Conservation (phyloP, 2,329 filamentous ascomycete species). For the Amauroascus niger region DNA sequence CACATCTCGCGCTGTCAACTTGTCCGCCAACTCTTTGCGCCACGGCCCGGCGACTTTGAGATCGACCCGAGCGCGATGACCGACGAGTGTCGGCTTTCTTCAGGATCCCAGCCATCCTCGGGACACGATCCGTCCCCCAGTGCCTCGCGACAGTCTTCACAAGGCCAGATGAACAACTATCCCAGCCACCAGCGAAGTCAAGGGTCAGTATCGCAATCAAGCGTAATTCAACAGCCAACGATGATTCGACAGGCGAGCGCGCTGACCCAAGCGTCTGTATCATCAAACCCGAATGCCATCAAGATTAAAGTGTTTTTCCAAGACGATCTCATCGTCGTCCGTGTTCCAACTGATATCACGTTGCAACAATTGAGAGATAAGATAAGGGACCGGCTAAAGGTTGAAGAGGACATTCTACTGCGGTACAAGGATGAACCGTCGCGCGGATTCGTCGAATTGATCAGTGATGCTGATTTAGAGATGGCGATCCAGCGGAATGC, state of each 20-base stretch:
- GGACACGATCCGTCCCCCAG: constrained; percentile 51
- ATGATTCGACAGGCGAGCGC: constrained; percentile 46
- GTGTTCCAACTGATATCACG: constrained; percentile 70
- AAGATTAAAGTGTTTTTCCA: constrained; percentile 96
- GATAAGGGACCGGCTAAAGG: constrained; percentile 71
- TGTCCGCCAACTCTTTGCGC: constrained; percentile 83
- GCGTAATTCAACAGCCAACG: constrained; percentile 20
- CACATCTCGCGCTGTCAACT: constrained; percentile 78
- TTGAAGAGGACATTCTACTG: constrained; percentile 65
- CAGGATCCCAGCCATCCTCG: constrained; percentile 58
- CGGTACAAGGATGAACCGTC: constrained; percentile 79
- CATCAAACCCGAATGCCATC: constrained; percentile 47
- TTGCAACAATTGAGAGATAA: constrained; percentile 73
- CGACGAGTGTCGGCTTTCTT: constrained; percentile 62
- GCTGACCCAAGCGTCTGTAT: constrained; percentile 37
- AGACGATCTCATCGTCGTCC: constrained; percentile 82
- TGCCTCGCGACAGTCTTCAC: constrained; percentile 56
- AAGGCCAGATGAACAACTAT: constrained; percentile 52
- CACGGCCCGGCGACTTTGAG: constrained; percentile 84
- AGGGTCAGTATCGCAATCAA: constrained; percentile 24
- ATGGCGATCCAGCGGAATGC: constrained; percentile 72
- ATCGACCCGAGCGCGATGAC: constrained; percentile 52
- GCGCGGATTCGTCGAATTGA: constrained; percentile 61
- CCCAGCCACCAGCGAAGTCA: constrained; percentile 33
- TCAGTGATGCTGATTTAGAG: constrained; percentile 72